phyloP scores from a whole-genome alignment of 371 early-diverging fungal genomes.

The Actinomortierella wolfii region DNA sequence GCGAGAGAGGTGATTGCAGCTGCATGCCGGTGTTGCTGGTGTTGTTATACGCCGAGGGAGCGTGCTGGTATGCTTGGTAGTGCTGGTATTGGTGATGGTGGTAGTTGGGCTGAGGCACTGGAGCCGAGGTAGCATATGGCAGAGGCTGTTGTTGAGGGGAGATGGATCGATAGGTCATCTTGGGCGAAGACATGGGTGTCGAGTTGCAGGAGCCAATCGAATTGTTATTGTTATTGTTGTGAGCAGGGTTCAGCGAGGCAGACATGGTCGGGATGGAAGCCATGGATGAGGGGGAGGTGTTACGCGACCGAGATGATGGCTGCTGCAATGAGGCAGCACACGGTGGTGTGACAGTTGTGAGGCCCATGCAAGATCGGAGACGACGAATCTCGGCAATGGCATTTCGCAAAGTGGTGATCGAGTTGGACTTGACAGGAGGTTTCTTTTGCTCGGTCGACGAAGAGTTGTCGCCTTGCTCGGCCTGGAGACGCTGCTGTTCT shows the following conservation, averaged over 20 bases:
- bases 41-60: too few relatives aligned
- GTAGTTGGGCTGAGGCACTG: slow-evolving; percentile 7
- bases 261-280: slow-evolving; percentile 6
- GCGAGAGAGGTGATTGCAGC: slow-evolving; percentile 44
- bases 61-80: too few relatives aligned
- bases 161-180: slow-evolving; percentile 2
- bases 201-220: slow-evolving; percentile 1
- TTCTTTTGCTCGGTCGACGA: slow-evolving; percentile 28
- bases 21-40: slow-evolving; percentile 6
- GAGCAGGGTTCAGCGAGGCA: not conserved
- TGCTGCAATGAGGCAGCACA: slow-evolving; percentile 30
- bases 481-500: slow-evolving; percentile 7
- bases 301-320: slow-evolving; percentile 8
- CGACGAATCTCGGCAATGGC: slow-evolving; percentile 46
- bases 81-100: slow-evolving; percentile 7
- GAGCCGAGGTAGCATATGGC: slow-evolving; percentile 11
- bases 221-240: slow-evolving; percentile 13
- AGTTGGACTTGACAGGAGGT: slow-evolving; percentile 45
- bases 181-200: slow-evolving; percentile 19
- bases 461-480: slow-evolving; percentile 7
- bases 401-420: slow-evolving; percentile 44
- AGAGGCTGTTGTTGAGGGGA: too few relatives aligned
- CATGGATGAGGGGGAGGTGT: slow-evolving; percentile 32
- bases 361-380: slow-evolving; percentile 31
- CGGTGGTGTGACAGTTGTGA: slow-evolving; percentile 35